Evolutionary conservation across 768 basidiomycete species (phyloP), one percentile per base, ranked within the genome.

Genomic region (Leccinum broughii): DNA sequence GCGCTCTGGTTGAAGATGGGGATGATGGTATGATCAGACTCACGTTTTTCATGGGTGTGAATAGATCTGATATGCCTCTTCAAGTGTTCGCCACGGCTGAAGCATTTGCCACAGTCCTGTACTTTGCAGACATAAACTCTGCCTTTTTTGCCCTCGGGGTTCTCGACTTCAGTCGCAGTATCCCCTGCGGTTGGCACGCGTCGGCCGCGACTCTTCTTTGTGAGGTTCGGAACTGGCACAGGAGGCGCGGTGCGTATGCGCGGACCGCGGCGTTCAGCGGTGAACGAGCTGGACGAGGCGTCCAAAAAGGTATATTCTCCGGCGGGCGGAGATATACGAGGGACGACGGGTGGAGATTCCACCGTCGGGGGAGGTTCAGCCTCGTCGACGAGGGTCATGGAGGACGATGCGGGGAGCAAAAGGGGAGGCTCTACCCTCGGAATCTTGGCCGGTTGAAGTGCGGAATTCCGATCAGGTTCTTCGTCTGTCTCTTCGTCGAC

Each of bases 201-300:
- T 39, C 90, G 83, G 13, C 90, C 90, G 55, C 90, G 84, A 66
- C 87, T 88, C 77, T 89, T 90, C 78, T 91, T 92, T 50, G 86
- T 91, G 62, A 92, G 70, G 72, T 89, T 88, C 37, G 89, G 89
- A 46, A 90, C 87, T 13, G 89, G 89, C 28, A 86, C 79, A 24
- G 89, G 89, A 51, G 85, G 80, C 6, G 81, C 78, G 11, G 81
- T 81, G 59, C 83, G 82, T 65, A 83, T 78, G 49, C 80, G 80
- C 20, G 83, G 78, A 56, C 78, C 75, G 49, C 80, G 80, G 41
- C 74, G 74, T 41, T 79, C 80, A n/a, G 73, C 66, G 0, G 72
- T 71, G 54, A 74, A 74, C 3, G 73, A 74, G 51, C 75, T 75
- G 35, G 74, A 74, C 4, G 73, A 76, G 46, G 73, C 74, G 22